Base-by-base conservation (phyloP, 2,329 filamentous ascomycete genomes). In the Alternaria arborescens region DNA sequence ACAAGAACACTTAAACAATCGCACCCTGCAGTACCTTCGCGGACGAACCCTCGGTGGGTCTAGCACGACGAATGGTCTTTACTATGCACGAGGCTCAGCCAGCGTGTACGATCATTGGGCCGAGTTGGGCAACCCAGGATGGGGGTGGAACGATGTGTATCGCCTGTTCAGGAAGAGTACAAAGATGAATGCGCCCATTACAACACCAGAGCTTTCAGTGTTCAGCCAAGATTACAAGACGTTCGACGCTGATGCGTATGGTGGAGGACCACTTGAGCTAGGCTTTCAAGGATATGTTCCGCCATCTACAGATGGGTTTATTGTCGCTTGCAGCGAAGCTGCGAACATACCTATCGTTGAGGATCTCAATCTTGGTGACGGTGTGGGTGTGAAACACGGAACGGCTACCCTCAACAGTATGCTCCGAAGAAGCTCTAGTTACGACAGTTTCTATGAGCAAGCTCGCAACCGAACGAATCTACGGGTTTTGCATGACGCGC, bases 61-160 rank as follows among this genome's bases (percentile, higher is more conserved):
- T 22, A 72, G 68, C 28, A 68, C 70, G 0, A 72, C 73, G 8
- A 80, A 80, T 63, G 72, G 75, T 22, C 67, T 80, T 53, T 69
- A 71, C 41, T 78, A 77, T 46, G 71, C 71, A 26, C 68, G 78
- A 12, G 78, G 71, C 12, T 71, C 69, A 26, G 59, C 68, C 7
- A 69, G 58, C 4, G 72, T 78, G 20, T 79, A 79, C 50, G 83
- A 89, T 70, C 79, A 79, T 1, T 89, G 87, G 87, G 82, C 80
- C 40, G 72, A 78, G n/a, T 72, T 88, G 8, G 87, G 87, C 1
- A 89, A 89, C 61, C 57, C 72, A 2, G 86, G 85, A 1, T 89
- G 87, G 87, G 79, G 81, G 1, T 72, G 69, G 70, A 30, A 65
- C 8, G 64, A 71, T 24, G 62, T 69, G 2, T 70, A 65, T 46